A percentile compares a stretch with the other conserved stretches of the same genome.
Evolutionary conservation across 2,329 filamentous ascomycete genomes (phyloP).

Genomic region (Aspergillus costaricaensis): DNA sequence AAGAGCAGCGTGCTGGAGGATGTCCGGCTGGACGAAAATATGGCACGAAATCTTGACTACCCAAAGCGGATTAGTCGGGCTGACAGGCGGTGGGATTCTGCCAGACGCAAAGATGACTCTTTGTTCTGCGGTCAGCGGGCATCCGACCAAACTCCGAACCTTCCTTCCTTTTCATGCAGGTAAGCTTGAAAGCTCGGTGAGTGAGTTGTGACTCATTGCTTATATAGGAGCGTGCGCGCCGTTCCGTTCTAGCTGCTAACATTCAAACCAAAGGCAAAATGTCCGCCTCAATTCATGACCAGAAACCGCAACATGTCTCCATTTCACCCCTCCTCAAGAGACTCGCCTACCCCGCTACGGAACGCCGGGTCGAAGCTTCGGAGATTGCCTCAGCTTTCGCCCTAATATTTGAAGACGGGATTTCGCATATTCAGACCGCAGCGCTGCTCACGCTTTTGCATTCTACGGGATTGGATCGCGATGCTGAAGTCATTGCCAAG

Average conservation of each 20-base stretch:
- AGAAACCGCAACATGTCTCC: conserved; percentile 43
- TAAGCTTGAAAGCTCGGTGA: not conserved
- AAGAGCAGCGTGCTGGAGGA: conserved; percentile 6
- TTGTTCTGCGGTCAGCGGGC: not conserved
- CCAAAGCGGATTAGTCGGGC: conserved; percentile 19
- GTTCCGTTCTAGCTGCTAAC: not conserved
- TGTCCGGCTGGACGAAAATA: conserved; percentile 17
- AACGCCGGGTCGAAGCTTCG: conserved; percentile 63
- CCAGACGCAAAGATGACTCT: conserved; percentile 18
- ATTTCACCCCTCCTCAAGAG: conserved; percentile 52
- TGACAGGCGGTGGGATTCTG: conserved; percentile 28
- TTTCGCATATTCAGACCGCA: conserved; percentile 85
- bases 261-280: conserved; percentile 19
- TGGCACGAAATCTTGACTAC: conserved; percentile 20
- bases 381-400: conserved; percentile 91
- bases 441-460: conserved; percentile 88
- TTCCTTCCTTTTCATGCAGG: not conserved
- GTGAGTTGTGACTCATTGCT: not conserved
- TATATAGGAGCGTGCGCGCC: not conserved
- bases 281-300: conserved; percentile 24
- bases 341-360: conserved; percentile 47
- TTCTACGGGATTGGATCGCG: conserved; percentile 82
- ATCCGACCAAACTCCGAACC: not conserved
- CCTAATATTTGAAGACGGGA: conserved; percentile 84
- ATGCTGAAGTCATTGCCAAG: conserved; percentile 81